Evolutionary conservation across 345 rosid species (phyloP), one percentile per base, ranked within the genome.

Genomic region (Dimocarpus longan): DNA sequence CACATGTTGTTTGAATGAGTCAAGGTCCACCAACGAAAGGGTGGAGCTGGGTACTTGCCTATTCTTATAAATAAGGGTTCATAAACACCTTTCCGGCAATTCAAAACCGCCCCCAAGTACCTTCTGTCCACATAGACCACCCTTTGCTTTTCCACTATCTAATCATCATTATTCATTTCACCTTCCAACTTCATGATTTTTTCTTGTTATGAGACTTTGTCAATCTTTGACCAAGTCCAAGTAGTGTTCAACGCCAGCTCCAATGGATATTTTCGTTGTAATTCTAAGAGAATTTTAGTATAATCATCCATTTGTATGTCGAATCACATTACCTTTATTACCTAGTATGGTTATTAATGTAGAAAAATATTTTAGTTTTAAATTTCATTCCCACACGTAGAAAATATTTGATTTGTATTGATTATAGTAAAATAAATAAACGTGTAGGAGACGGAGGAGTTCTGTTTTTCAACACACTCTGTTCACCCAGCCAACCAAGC

Each of bases 1-100:
- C 60, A 48, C 40, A 6, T 70, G 39, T 28, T 18, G 10, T 66
- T 84, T 66, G 80, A 78, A 66, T 54, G 11, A 10, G 77, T 84
- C 82, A 81, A 69, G 71, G 70, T 24, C 76, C 18, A 6, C 3
- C 2, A 6, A 19, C 26, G 57, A 48, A 12, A 32, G 52, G 57
- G 24, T 46, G 40, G 40, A 48, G 11, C 57, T 5, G n/a, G 42
- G 40, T 11, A 48, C 8, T 12, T 46, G 60, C 74, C 57, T 70
- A n/a, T n/a, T 70, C 19, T 0, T 16, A 10, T 46, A 32, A 32
- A 32, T 32, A 32, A 2, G 1, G 32, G 32, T 28, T 32, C 16
- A 11, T 39, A 19, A 12, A n/a, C 13, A 7, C 24, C 24, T 39
- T 39, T 13, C 5, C 13, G 4, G 4, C 56, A 12, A 48, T 6